Conservation (phyloP, 2,329 filamentous ascomycete genomes). For the Fusarium citri region DNA sequence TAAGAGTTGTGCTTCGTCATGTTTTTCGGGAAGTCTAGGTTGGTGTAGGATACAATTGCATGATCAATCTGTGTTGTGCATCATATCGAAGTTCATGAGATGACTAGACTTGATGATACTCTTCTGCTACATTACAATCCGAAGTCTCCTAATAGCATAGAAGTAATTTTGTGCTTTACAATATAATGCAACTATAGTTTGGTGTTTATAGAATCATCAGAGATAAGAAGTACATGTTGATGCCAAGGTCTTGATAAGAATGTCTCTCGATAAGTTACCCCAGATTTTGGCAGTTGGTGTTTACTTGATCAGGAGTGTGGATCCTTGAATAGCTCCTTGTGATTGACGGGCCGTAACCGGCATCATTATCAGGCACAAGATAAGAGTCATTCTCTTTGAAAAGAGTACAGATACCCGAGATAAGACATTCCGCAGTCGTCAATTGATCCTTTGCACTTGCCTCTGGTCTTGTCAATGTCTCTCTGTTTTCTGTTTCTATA, state of each 20-base stretch:
- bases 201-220: background rate
- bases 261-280: conserved; percentile 21
- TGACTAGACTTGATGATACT: background rate
- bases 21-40: background rate
- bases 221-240: background rate
- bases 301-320: conserved; percentile 35
- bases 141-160: no score
- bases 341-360: conserved; percentile 22
- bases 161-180: no score
- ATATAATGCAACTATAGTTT: no score
- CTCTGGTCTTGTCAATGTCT: no score
- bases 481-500: background rate
- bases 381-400: background rate
- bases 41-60: background rate
- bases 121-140: no score
- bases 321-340: conserved; percentile 18
- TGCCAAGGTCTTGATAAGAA: conserved; percentile 20
- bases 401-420: background rate
- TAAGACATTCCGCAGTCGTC: background rate
- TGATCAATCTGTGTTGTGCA: background rate
- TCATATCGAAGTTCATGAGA: background rate
- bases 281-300: conserved; percentile 21
- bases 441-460: no score
- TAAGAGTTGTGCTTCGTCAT: background rate
- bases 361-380: conserved; percentile 25